Percentiles rank a stretch among this genome's conserved stretches.
Conservation (phyloP, 2,329 filamentous ascomycete genomes). For the Penicillium crustosum region DNA sequence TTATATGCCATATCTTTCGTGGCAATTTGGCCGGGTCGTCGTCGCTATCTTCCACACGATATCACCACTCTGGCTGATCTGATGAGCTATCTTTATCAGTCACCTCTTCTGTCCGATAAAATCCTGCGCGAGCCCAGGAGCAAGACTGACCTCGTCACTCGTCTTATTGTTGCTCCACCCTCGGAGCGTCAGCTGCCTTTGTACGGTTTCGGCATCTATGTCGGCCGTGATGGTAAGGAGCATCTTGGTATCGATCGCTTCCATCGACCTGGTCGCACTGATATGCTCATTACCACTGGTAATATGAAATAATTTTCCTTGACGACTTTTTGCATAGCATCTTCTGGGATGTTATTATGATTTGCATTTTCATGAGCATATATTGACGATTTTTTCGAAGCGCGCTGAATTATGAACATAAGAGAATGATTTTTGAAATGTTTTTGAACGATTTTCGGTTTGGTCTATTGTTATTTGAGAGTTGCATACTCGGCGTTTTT, state of each 20-base stretch:
- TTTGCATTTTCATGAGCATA: constrained; percentile 1
- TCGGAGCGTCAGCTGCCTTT: constrained; percentile 40
- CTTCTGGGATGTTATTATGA: constrained; percentile 4
- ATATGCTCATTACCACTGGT: constrained; percentile 46
- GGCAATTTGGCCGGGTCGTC: constrained; percentile 61
- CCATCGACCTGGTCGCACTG: constrained; percentile 41
- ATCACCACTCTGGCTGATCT: constrained; percentile 73
- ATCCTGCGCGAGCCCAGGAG: constrained; percentile 68
- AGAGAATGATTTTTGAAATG: not conserved
- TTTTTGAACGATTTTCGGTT: not conserved
- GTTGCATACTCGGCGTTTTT: constrained; percentile 14
- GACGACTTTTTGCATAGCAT: constrained; percentile 6
- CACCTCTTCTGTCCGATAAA: constrained; percentile 68
- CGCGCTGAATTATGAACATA: not conserved
- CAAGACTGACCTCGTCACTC: constrained; percentile 67
- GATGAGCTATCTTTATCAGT: constrained; percentile 73
- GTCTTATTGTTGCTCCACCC: constrained; percentile 59
- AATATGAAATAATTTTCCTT: constrained; percentile 25
- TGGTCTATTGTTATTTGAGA: not conserved
- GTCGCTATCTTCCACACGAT: constrained; percentile 68
- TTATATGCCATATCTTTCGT: constrained; percentile 67
- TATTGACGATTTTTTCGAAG: constrained; percentile 1
- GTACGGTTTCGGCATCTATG: constrained; percentile 59
- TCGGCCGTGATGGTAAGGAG: constrained; percentile 59
- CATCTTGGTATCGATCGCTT: constrained; percentile 61